Percentiles rank a stretch among this genome's conserved stretches.
phyloP scores from a whole-genome alignment of 192 early-diverging fungal genomes.

The Rhizophagus sp. region DNA sequence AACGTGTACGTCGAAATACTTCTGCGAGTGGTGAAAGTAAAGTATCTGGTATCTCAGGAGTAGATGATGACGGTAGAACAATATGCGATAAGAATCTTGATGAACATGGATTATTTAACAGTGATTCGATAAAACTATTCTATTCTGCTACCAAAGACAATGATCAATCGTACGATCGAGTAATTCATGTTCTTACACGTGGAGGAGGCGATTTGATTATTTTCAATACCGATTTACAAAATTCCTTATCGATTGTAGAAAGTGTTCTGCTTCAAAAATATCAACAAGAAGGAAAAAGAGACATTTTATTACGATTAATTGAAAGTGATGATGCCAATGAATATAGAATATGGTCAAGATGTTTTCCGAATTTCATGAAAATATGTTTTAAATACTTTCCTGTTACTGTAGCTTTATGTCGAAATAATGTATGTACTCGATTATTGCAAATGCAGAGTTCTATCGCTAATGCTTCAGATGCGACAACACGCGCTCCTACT shows the following conservation, averaged over 20 bases:
- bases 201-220: constrained; percentile 51
- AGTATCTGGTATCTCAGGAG: constrained; percentile 34
- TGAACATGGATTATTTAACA: background rate
- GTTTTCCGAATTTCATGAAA: constrained; percentile 66
- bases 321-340: constrained; percentile 19
- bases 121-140: constrained; percentile 6
- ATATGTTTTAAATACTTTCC: constrained; percentile 59
- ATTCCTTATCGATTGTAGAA: constrained; percentile 40
- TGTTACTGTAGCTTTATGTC: constrained; percentile 46
- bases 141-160: constrained; percentile 12
- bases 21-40: constrained; percentile 29
- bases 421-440: constrained; percentile 60
- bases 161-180: constrained; percentile 33
- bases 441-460: constrained; percentile 64
- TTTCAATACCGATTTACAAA: constrained; percentile 49
- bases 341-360: constrained; percentile 66
- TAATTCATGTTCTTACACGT: constrained; percentile 38
- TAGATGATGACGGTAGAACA: background rate
- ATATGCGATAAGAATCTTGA: background rate
- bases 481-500: constrained; percentile 44
- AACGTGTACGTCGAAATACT: constrained; percentile 1
- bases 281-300: constrained; percentile 48
- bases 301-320: constrained; percentile 51
- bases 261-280: constrained; percentile 50
- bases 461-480: constrained; percentile 57